These are phyloP conservation scores for Straminergon stramineum DNA, from an alignment of 225 moss, liverwort and hornwort genomes.

Conservation along the genomic window DNA sequence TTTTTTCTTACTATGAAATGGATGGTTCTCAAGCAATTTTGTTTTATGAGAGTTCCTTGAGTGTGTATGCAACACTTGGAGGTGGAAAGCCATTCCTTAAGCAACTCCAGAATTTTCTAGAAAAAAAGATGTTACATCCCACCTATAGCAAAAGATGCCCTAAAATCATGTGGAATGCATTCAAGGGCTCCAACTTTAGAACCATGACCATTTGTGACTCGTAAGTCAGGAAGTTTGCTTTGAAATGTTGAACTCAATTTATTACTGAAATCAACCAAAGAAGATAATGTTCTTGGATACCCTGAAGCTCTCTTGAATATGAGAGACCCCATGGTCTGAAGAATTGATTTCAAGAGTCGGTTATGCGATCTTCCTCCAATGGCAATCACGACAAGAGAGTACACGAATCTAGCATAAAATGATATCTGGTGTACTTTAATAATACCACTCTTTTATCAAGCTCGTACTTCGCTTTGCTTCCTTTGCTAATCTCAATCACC, in stretches of 20 bases:
- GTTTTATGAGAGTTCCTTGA: too few relatives aligned
- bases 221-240: too few relatives aligned
- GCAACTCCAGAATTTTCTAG: too few relatives aligned
- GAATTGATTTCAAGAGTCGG: neutral
- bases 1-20: too few relatives aligned
- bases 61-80: too few relatives aligned
- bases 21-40: too few relatives aligned
- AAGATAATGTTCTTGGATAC: neutral
- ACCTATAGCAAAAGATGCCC: too few relatives aligned
- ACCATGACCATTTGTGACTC: neutral
- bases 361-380: neutral
- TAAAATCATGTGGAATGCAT: too few relatives aligned
- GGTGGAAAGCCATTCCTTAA: too few relatives aligned
- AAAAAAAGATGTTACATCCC: too few relatives aligned
- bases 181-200: neutral
- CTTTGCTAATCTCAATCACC: slow-evolving; percentile 84
- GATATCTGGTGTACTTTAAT: slow-evolving; percentile 45
- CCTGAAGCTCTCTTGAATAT: neutral
- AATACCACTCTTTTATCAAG: slow-evolving; percentile 78
- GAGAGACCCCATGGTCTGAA: neutral
- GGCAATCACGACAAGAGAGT: neutral
- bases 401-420: neutral
- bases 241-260: neutral
- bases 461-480: slow-evolving; percentile 86
- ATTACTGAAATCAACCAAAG: neutral